Evolutionary conservation across 805 yeast genomes (phyloP), one percentile per base, ranked within the genome.

Genomic region (Wickerhamiella australiensis): DNA sequence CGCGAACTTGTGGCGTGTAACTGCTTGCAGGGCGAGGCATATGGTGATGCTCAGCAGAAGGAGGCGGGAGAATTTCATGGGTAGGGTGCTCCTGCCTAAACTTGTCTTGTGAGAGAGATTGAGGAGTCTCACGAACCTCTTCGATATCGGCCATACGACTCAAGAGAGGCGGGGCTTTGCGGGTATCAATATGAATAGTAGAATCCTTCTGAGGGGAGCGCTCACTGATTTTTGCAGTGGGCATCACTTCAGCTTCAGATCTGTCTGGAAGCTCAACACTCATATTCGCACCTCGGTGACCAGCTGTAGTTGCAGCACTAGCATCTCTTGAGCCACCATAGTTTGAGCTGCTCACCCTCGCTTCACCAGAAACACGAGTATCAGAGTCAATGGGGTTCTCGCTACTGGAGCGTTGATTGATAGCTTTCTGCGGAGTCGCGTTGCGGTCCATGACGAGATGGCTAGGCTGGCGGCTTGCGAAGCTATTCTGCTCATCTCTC

Each of bases 201-300:
- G 31, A 15, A 12, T 41, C 31, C 22, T 22, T 29, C 29, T 43
- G 29, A 23, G 46, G 46, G 8, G 41, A 22, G 5, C 31, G 42
- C 47, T 45, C 47, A 5, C 29, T 33, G 4, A 45, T 45, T 3
- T 37, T 37, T 6, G 47, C 47, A 23, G 15, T 33, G 2, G 47
- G 40, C 41, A 35, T 25, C 5, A 45, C 29, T 6, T 25, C 33
- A 6, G 27, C 35, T 8, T 45, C 33, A 12, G 40, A 20, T 41
- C 47, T 41, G 17, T 22, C 18, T 17, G 47, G 47, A 8, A 37
- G 35, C 36, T 45, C 47, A 17, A 45, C 47, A 35, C 38, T 31
- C 29, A 42, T 25, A 17, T 31, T 21, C 27, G 45, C 36, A 9
- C 33, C 33, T n/a, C 13, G 7, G 13, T 7, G n/a, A 5, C 38